Percentiles rank a stretch among this genome's conserved stretches.
phyloP scores from a whole-genome alignment of 495 filamentous ascomycete genomes.

The Penicillium cinerascens region DNA sequence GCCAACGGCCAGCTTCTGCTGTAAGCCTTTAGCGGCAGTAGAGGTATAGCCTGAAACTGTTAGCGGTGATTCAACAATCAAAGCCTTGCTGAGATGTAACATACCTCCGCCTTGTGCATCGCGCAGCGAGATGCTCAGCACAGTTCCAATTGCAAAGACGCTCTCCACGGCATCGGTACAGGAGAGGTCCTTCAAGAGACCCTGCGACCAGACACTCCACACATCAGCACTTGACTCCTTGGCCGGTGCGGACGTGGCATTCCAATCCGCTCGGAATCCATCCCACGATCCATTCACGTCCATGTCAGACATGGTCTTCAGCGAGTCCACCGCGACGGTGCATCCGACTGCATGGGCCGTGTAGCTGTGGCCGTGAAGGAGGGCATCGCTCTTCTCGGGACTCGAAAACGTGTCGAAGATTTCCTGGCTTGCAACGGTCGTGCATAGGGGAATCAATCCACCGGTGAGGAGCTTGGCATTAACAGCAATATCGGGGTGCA shows the following conservation, averaged over 20 bases:
- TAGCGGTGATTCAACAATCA: neutral
- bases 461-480: constrained; percentile 79
- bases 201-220: constrained; percentile 68
- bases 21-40: constrained; percentile 57
- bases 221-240: constrained; percentile 21
- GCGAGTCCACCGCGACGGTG: constrained; percentile 59
- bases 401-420: constrained; percentile 69
- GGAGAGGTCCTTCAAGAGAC: constrained; percentile 55
- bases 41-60: constrained; percentile 58
- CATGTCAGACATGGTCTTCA: constrained; percentile 54
- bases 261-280: constrained; percentile 44
- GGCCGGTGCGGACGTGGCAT: constrained; percentile 4
- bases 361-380: constrained; percentile 79
- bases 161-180: constrained; percentile 50
- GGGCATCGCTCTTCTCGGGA: constrained; percentile 63
- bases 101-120: constrained; percentile 45
- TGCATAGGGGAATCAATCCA: constrained; percentile 69
- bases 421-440: constrained; percentile 64
- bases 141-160: constrained; percentile 65
- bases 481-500: constrained; percentile 65
- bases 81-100: constrained; percentile 6
- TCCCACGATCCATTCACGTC: constrained; percentile 51
- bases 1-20: constrained; percentile 47
- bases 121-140: constrained; percentile 63
- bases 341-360: constrained; percentile 77